Evolutionary conservation across 2,329 filamentous ascomycete species (phyloP).

Genomic region (Cryphonectria naterciae): DNA sequence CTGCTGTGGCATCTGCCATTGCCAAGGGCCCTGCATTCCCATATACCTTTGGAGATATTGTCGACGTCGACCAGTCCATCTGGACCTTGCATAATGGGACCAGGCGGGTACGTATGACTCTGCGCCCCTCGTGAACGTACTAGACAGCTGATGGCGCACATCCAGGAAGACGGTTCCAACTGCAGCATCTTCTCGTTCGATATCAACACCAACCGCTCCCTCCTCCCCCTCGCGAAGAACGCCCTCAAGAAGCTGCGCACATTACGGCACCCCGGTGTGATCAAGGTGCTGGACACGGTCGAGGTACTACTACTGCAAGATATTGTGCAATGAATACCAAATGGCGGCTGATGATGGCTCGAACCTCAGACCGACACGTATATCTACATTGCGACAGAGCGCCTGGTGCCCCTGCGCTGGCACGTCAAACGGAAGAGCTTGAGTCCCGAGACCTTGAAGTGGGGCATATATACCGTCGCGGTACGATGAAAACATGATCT

Average conservation of each 20-base stretch:
- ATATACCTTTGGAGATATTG: conserved; percentile 88
- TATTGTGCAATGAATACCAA: conserved; percentile 27
- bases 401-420: conserved; percentile 85
- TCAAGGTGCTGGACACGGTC: conserved; percentile 91
- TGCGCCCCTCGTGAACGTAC: background rate
- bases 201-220: conserved; percentile 76
- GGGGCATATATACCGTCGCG: conserved; percentile 87
- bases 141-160: conserved; percentile 12
- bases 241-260: conserved; percentile 92
- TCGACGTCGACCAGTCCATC: conserved; percentile 90
- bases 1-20: conserved; percentile 94
- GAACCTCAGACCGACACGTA: conserved; percentile 77
- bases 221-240: conserved; percentile 87
- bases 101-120: conserved; percentile 67
- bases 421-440: conserved; percentile 86
- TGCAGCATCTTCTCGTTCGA: conserved; percentile 99
- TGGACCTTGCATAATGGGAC: conserved; percentile 97
- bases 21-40: conserved; percentile 92
- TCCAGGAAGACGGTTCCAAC: conserved; percentile 86
- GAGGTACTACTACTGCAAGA: conserved; percentile 62
- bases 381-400: conserved; percentile 95
- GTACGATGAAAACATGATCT: conserved; percentile 48
- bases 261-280: conserved; percentile 88
- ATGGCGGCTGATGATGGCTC: conserved; percentile 27
- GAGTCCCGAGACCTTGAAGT: conserved; percentile 92